Base-by-base conservation (phyloP, 2,329 filamentous ascomycete species). In the Phaeosphaeriaceae sp. region DNA sequence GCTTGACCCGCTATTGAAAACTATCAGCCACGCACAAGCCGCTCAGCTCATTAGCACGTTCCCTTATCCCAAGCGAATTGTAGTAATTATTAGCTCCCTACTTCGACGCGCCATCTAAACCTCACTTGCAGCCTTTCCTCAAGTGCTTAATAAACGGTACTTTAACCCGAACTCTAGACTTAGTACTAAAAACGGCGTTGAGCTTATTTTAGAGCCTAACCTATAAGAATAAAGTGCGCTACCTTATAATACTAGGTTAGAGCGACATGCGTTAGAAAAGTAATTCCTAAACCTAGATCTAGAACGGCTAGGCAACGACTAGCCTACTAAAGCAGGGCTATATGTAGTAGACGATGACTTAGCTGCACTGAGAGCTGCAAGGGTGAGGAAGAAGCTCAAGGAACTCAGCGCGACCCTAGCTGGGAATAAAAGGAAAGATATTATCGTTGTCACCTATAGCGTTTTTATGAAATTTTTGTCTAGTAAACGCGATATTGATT, bases 391-490 rank as follows among this genome's bases (percentile, higher is more conserved):
- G 45, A 48, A 48, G 37, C 45, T 48, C 17, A 33, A 41, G 45
- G 28, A 48, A 8, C 23, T 48, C 21, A 42, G 21, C 42, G 45
- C 12, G 23, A 30, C 37, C 30, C 42, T 48, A 30, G 28, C n/a
- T 33, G 42, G 42, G 23, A 41, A 46, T 9, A 26, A 45, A 28
- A 58, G 44, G 46, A 56, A 16, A 45, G 51, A 64, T 49, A 54
- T 68, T 28, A 58, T 62, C 4, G 61, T 68, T 30, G 63, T 70
- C 17, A 70, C 66, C 9, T 64, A 70, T 52, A 65, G 66, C 11
- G 59, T 66, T 15, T 70, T 70, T 41, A 70, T 70, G 65, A 67
- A 67, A 52, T 66, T 65, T 42, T 32, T 70, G 29, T 48, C 54
- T 13, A 44, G 61, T 44, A 63, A 67, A 42, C 26, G 52, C 17